Percentiles rank a stretch among this genome's conserved stretches.
Evolutionary conservation across 2,329 filamentous ascomycete genomes (phyloP).

Genomic region (Diaporthe ampelina): DNA sequence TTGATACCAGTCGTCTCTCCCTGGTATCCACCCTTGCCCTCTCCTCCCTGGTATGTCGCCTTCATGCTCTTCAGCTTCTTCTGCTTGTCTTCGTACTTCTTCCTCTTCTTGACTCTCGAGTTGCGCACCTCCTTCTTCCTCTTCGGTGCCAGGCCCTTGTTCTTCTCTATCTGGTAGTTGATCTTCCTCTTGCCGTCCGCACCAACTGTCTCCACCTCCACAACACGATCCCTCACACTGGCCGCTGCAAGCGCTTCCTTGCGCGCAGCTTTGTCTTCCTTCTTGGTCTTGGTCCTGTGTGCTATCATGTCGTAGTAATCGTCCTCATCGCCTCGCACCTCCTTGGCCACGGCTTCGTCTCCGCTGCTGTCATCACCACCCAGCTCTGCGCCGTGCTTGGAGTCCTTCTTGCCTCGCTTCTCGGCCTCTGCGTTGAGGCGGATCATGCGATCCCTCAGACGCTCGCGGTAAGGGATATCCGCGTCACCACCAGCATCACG

Average conservation of each 20-base stretch:
- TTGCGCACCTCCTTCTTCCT: slow-evolving; percentile 96
- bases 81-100: slow-evolving; percentile 95
- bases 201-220: slow-evolving; percentile 78
- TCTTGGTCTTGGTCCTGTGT: slow-evolving; percentile 76
- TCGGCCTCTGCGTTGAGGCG: slow-evolving; percentile 92
- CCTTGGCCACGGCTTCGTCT: slow-evolving; percentile 72
- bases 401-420: slow-evolving; percentile 78
- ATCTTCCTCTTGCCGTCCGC: slow-evolving; percentile 93
- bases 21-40: slow-evolving; percentile 86
- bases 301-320: slow-evolving; percentile 95
- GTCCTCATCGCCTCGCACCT: slow-evolving; percentile 68
- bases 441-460: slow-evolving; percentile 86
- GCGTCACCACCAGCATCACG: slow-evolving; percentile 83
- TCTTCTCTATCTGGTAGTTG: slow-evolving; percentile 95
- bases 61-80: slow-evolving; percentile 95
- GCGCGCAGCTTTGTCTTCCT: slow-evolving; percentile 76
- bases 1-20: slow-evolving; percentile 98
- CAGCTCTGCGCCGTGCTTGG: slow-evolving; percentile 75
- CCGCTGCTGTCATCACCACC: slow-evolving; percentile 75
- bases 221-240: slow-evolving; percentile 72
- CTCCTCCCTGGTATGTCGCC: slow-evolving; percentile 86
- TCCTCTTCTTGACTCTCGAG: slow-evolving; percentile 97
- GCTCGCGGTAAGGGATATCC: slow-evolving; percentile 90
- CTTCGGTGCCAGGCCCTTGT: slow-evolving; percentile 92
- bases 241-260: slow-evolving; percentile 71